A percentile compares a stretch with the other conserved stretches of the same genome.
Conservation (phyloP, 2,329 filamentous ascomycete genomes). For the Cladosporium halotolerans region DNA sequence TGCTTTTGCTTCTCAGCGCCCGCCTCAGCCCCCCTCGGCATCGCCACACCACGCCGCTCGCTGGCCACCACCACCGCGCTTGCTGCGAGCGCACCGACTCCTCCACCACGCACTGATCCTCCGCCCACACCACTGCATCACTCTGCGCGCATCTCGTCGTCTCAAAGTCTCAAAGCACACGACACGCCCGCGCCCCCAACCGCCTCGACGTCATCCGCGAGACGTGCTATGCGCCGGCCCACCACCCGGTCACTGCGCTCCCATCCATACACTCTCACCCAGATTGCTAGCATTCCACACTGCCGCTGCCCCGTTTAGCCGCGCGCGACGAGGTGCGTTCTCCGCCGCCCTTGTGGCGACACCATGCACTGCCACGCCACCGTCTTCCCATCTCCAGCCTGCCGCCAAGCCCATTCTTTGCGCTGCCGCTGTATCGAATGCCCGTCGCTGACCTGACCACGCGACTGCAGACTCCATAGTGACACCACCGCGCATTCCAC, state of each 20-base stretch:
- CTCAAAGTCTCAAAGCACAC: too few relatives aligned
- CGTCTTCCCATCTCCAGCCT: neutral
- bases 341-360: neutral
- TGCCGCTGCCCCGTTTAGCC: neutral
- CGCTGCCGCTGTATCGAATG: conserved; percentile 1
- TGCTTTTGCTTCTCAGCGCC: too few relatives aligned
- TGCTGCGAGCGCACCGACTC: too few relatives aligned
- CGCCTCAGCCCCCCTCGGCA: too few relatives aligned
- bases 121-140: too few relatives aligned
- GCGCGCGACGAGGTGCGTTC: neutral
- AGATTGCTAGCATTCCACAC: neutral
- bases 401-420: conserved; percentile 5
- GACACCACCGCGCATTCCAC: neutral
- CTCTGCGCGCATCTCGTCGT: too few relatives aligned
- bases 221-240: neutral
- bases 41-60: too few relatives aligned
- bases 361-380: neutral
- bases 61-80: too few relatives aligned
- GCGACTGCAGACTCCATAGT: conserved; percentile 1
- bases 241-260: neutral
- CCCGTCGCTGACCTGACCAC: conserved; percentile 3
- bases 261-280: neutral
- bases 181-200: too few relatives aligned
- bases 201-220: neutral
- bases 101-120: too few relatives aligned